Evolutionary conservation across 1,139 yeast genomes (phyloP).

Genomic region (Taphrina pruni): DNA sequence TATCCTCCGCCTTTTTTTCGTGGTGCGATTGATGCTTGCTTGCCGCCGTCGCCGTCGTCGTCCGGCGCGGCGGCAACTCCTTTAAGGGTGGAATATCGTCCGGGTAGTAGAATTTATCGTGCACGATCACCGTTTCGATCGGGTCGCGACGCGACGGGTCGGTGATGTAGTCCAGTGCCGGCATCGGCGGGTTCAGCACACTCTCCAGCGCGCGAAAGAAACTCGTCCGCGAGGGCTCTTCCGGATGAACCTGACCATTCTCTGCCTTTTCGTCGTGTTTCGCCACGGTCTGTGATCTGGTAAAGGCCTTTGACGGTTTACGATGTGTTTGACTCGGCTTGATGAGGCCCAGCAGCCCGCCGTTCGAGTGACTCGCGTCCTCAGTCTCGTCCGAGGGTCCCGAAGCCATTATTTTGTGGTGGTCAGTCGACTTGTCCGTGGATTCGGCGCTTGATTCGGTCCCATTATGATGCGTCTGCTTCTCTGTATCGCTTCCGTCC

Average conservation of each 20-base stretch:
- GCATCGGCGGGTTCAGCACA: conserved; percentile 83
- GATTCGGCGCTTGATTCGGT: neutral
- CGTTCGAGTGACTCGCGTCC: conserved; percentile 29
- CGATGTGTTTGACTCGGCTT: conserved; percentile 44
- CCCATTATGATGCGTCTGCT: neutral
- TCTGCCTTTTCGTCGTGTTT: conserved; percentile 47
- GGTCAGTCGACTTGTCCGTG: neutral
- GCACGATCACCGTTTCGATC: conserved; percentile 59
- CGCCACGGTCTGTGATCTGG: conserved; percentile 51
- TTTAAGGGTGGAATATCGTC: conserved; percentile 64
- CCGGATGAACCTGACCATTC: conserved; percentile 43
- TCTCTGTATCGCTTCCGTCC: neutral
- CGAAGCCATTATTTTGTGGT: conserved; percentile 4
- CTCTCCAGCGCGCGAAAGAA: conserved; percentile 83
- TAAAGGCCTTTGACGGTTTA: conserved; percentile 50
- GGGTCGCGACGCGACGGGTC: conserved; percentile 66
- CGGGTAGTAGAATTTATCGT: conserved; percentile 76
- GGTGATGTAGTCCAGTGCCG: conserved; percentile 69
- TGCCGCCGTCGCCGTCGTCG: neutral
- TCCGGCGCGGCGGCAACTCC: conserved; percentile 44
- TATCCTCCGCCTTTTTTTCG: conserved; percentile 31
- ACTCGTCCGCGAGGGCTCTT: conserved; percentile 64
- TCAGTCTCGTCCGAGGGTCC: conserved; percentile 27
- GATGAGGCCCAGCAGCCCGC: conserved; percentile 22
- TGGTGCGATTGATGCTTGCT: conserved; percentile 9